Evolutionary conservation across 2,329 filamentous ascomycete species (phyloP).

Genomic region (Fusarium euwallaceae): DNA sequence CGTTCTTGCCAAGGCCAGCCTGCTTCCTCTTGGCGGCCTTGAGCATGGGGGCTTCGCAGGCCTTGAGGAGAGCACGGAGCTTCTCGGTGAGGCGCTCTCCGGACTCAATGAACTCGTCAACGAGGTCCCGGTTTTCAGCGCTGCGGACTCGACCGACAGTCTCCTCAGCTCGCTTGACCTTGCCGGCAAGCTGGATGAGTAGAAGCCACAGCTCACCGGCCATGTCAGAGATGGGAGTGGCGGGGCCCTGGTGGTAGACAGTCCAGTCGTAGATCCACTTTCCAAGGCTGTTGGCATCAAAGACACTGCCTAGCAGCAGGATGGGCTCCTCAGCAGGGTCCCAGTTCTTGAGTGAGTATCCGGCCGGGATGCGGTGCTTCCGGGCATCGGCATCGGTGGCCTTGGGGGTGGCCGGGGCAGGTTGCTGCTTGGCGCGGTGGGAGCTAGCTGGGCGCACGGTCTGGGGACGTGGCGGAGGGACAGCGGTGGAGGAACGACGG

Average conservation of each 20-base stretch:
- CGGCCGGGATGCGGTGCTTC: constrained; percentile 82
- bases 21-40: constrained; percentile 84
- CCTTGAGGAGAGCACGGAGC: constrained; percentile 87
- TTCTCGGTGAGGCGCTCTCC: constrained; percentile 89
- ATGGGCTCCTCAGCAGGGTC: constrained; percentile 95
- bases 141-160: constrained; percentile 78
- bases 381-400: constrained; percentile 72
- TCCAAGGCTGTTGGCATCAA: constrained; percentile 95
- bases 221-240: constrained; percentile 87
- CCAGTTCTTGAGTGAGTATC: constrained; percentile 98
- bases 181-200: constrained; percentile 92
- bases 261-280: constrained; percentile 99
- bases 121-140: constrained; percentile 80
- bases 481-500: constrained; percentile 63
- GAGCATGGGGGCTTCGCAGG: constrained; percentile 96
- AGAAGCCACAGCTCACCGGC: constrained; percentile 96
- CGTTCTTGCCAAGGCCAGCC: constrained; percentile 83
- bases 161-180: constrained; percentile 92
- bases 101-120: constrained; percentile 91
- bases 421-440: constrained; percentile 38
- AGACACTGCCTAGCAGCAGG: constrained; percentile 92
- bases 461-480: constrained; percentile 66
- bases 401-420: constrained; percentile 55
- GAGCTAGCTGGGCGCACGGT: constrained; percentile 61
- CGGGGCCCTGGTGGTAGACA: constrained; percentile 86